Evolutionary conservation across 139 green algal species (phyloP).

Genomic region (Picochlorum costavermella): DNA sequence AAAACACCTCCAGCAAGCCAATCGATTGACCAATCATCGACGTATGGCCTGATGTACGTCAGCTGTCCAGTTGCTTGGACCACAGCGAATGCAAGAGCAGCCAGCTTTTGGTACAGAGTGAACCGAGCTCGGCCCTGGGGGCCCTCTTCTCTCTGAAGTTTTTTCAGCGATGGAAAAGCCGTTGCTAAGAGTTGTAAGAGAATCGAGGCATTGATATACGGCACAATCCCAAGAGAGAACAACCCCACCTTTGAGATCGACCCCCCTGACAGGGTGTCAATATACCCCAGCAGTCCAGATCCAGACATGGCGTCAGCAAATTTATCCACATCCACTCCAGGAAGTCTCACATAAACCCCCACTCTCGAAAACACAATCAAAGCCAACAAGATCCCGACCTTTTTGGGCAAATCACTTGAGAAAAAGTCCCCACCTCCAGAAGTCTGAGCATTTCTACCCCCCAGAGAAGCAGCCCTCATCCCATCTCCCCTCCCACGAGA

Average conservation of each 20-base stretch:
- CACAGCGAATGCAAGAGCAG: constrained; percentile 79
- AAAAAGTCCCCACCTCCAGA: constrained; percentile 38
- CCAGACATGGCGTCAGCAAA: constrained; percentile 64
- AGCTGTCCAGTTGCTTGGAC: constrained; percentile 84
- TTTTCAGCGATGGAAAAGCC: constrained; percentile 83
- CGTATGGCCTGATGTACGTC: constrained; percentile 79
- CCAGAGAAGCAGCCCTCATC: not conserved
- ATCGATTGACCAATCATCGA: constrained; percentile 67
- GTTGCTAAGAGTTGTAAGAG: constrained; percentile 81
- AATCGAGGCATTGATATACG: constrained; percentile 99
- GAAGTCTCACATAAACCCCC: constrained; percentile 90
- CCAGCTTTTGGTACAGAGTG: constrained; percentile 84
- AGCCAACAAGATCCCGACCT: constrained; percentile 62
- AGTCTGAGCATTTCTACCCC: not conserved
- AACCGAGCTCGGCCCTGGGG: constrained; percentile 68
- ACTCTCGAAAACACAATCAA: constrained; percentile 80
- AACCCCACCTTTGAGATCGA: constrained; percentile 80
- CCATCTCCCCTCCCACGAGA: constrained; percentile 1
- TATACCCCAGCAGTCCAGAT: constrained; percentile 80
- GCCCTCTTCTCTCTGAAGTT: constrained; percentile 94
- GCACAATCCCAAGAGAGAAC: constrained; percentile 98
- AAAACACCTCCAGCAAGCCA: constrained; percentile 66
- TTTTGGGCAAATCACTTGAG: constrained; percentile 62
- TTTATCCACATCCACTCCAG: constrained; percentile 77
- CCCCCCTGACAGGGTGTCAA: constrained; percentile 83